These are phyloP conservation scores for Orychophragmus violaceus DNA, from an alignment of 345 rosid species.

Conservation along the genomic window DNA sequence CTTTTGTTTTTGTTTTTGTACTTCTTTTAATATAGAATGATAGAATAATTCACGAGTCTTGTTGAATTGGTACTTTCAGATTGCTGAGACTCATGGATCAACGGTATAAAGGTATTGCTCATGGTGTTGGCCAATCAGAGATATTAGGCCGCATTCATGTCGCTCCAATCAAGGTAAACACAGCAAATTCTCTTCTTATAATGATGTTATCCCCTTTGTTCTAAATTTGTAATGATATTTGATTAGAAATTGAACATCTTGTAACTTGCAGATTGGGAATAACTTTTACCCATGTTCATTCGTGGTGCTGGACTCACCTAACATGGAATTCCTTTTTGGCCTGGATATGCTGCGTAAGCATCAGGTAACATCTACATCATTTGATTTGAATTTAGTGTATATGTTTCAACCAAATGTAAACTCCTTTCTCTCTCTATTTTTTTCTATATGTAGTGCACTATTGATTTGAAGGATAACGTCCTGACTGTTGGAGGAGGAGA, in stretches of 20 bases:
- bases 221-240: not conserved
- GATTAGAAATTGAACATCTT: not conserved
- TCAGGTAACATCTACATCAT: conserved; percentile 52
- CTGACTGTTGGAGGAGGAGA: conserved; percentile 95
- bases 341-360: conserved; percentile 99
- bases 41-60: not conserved
- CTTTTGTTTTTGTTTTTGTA: not conserved
- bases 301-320: conserved; percentile 85
- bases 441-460: conserved; percentile 62
- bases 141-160: conserved; percentile 95
- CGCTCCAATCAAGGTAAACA: conserved; percentile 82
- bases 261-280: conserved; percentile 57
- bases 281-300: conserved; percentile 91
- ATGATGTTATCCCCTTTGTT: not conserved
- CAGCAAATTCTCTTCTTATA: not conserved
- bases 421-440: not conserved
- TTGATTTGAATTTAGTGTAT: not conserved
- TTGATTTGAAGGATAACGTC: conserved; percentile 85
- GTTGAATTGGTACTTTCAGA: conserved; percentile 33
- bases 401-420: not conserved
- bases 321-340: conserved; percentile 97
- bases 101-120: conserved; percentile 92
- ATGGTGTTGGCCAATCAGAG: conserved; percentile 98
- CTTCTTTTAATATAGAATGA: not conserved
- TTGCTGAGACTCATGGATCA: conserved; percentile 89